A percentile compares a stretch with the other conserved stretches of the same genome.
Evolutionary conservation across 495 filamentous ascomycete genomes (phyloP).

Genomic region (Penicillium angulare): DNA sequence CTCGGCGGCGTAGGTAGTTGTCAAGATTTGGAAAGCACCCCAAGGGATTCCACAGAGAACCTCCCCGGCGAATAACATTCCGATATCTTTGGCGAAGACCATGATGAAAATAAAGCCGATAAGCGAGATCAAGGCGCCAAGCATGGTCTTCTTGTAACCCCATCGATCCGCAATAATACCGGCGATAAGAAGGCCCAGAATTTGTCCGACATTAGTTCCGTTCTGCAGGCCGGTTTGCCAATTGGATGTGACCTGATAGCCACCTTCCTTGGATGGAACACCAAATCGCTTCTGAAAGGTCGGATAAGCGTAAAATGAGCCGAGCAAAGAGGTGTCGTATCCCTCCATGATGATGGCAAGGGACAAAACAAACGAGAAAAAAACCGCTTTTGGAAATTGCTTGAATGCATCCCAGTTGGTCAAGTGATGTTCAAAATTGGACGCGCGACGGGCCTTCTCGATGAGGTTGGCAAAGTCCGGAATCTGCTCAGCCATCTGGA

Average conservation of each 20-base stretch:
- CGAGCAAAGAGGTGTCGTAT: slow-evolving; percentile 35
- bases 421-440: not conserved
- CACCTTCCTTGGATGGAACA: slow-evolving; percentile 18
- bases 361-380: slow-evolving; percentile 35
- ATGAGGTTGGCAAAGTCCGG: slow-evolving; percentile 12
- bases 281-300: slow-evolving; percentile 22
- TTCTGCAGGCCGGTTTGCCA: slow-evolving; percentile 69
- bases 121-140: slow-evolving; percentile 46
- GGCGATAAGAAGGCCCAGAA: slow-evolving; percentile 63
- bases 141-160: slow-evolving; percentile 61
- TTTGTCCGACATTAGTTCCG: slow-evolving; percentile 52
- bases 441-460: slow-evolving; percentile 7
- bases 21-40: slow-evolving; percentile 76
- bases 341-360: slow-evolving; percentile 42
- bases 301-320: slow-evolving; percentile 17
- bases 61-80: slow-evolving; percentile 64
- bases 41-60: slow-evolving; percentile 74
- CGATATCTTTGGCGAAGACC: slow-evolving; percentile 68
- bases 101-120: slow-evolving; percentile 66
- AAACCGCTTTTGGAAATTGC: slow-evolving; percentile 34
- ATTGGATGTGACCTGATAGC: slow-evolving; percentile 35
- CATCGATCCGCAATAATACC: slow-evolving; percentile 61
- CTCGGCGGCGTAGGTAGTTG: slow-evolving; percentile 76
- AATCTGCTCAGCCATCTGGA: slow-evolving; percentile 15
- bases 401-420: not conserved